Evolutionary conservation across 352 stramenopile genomes (phyloP), one percentile per base, ranked within the genome.

Genomic region (Pythium coloratum): DNA sequence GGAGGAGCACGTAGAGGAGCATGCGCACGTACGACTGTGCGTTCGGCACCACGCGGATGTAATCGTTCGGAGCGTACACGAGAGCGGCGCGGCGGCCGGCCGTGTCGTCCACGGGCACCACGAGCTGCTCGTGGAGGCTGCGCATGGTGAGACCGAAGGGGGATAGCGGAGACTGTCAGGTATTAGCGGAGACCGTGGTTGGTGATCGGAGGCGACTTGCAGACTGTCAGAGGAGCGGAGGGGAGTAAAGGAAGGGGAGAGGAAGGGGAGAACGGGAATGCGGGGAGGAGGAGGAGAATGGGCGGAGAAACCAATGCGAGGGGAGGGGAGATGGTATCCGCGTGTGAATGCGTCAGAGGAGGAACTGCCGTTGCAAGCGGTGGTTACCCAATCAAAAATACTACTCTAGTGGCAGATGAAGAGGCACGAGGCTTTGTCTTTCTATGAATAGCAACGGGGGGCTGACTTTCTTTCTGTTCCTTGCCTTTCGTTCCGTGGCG

Each of bases 31-130:
- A 59, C 14, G 76, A 87, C 36, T 71, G 74, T 2, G 66, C 71
- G 61, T 78, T 89, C 4, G 78, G 77, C 24, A 77, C 44, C 49
- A 91, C 46, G 24, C 50, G 50, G 12, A 75, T 20, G 55, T 76
- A 68, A 49, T 91, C 80, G 53, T 66, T 76, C 3, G 76, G 66
- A 7, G 71, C 80, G 59, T 82, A 75, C 32, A 86, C 78, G 40
- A 89, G 65, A 33, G 82, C 64, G 7, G 56, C 53, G 24, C 76
- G 76, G 4, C 70, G 78, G 2, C 60, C 76, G 0, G 71, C 62
- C 13, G 62, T 56, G 55, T 85, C 78, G 59, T 85, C 76, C 28
- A 86, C 67, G 42, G 76, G 72, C 55, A 85, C 69, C 33, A 83
- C 40, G 62, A 83, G 67, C 38, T 87, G 78, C 53, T 87, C 78